Evolutionary conservation across 495 filamentous ascomycete genomes (phyloP), one percentile per base, ranked within the genome.

Genomic region (Aspergillus mulundensis): DNA sequence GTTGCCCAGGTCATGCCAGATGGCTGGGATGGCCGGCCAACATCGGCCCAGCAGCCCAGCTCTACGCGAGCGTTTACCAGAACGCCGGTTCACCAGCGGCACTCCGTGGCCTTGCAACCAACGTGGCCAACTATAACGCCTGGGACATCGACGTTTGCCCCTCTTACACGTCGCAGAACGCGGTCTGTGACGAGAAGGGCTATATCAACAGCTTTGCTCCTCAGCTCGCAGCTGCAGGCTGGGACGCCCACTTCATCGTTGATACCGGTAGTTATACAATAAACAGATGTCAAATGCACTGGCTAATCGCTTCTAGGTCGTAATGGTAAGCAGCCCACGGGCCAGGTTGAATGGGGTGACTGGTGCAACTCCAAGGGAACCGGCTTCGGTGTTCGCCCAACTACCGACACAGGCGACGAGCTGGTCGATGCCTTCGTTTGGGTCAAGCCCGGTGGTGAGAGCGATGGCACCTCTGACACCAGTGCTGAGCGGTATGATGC

Each of bases 11-110:
- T 50, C 73, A 77, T 39, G 71, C 71, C 30, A 89, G 89, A 60
- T 94, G 88, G 89, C 80, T 91, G 54, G 89, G 89, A 61, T 94
- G 89, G 89, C 73, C 83, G 43, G 87, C 82, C 55, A 92, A 94
- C 76, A 79, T 91, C 59, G 65, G 77, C 58, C 86, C 86, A 49
- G 88, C 86, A 19, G 89, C 88, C 18, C 67, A 83, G 64, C 78
- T 88, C 60, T 87, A 84, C 59, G 87, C 80, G 59, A 65, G 77
- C 54, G 80, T 87, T 30, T 91, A 85, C 76, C 86, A 80, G 64
- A 68, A 74, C 48, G 87, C 86, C 16, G 81, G 83, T 25, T 77
- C 71, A 24, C 89, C 89, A 38, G 76, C 77, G 50, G 73, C 84
- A 54, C 71, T 92, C 59, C 84, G 88, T 60, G 88, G 89, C 48